Evolutionary conservation across 1,284 basidiomycete genomes (phyloP).

Genomic region (Schizophyllum amplum): DNA sequence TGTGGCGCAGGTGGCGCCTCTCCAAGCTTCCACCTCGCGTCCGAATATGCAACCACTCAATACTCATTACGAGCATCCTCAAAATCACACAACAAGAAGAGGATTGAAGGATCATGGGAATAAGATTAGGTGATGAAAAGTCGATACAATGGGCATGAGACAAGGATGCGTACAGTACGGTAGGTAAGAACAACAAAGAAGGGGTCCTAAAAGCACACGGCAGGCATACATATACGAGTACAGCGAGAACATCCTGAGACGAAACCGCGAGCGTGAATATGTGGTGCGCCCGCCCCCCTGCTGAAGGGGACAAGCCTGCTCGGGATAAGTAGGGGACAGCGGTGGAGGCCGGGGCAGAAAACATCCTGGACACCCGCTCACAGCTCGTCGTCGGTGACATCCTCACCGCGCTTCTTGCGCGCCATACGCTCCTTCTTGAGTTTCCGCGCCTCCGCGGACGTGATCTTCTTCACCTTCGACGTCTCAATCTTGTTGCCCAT

Average conservation of each 20-base stretch:
- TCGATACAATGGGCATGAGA: background rate
- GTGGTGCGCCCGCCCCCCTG: background rate
- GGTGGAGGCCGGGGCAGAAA: too few relatives aligned
- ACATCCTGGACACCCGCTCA: too few relatives aligned
- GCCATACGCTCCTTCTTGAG: slow-evolving; percentile 95
- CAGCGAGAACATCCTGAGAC: background rate
- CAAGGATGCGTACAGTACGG: background rate
- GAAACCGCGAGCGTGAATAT: background rate
- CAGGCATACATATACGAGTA: background rate
- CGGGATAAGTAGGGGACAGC: background rate
- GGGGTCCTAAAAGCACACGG: background rate
- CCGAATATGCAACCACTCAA: too few relatives aligned
- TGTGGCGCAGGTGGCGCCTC: too few relatives aligned
- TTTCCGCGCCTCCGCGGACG: slow-evolving; percentile 78
- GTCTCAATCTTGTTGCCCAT: slow-evolving; percentile 92
- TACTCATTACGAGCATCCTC: too few relatives aligned
- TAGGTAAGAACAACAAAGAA: background rate
- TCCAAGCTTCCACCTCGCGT: too few relatives aligned
- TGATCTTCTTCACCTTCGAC: slow-evolving; percentile 82
- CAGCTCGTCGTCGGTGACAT: slow-evolving; percentile 60
- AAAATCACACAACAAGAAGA: too few relatives aligned
- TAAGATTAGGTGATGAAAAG: background rate
- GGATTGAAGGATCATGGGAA: background rate
- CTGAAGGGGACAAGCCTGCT: background rate
- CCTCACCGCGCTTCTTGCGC: slow-evolving; percentile 77